Evolutionary conservation across 106 monocot genomes (phyloP).

Genomic region (Apostasia shenzhenica): DNA sequence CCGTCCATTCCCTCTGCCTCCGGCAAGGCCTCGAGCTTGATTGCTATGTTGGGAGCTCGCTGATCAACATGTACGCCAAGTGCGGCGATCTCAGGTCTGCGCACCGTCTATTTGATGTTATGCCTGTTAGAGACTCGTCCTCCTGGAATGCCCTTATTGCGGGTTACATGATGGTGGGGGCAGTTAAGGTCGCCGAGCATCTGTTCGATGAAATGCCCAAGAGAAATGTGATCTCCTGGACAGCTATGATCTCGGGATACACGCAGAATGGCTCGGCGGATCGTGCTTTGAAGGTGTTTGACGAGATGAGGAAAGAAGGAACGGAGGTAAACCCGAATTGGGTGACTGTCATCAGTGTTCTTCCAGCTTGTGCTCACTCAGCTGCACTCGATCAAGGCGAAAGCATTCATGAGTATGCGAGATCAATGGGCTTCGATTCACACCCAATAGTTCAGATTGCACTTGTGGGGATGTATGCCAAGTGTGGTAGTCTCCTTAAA

Average conservation of each 20-base stretch:
- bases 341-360: slow-evolving; percentile 48
- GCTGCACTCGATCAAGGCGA: slow-evolving; percentile 35
- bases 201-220: slow-evolving; percentile 31
- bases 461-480: slow-evolving; percentile 61
- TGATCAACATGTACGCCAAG: slow-evolving; percentile 36
- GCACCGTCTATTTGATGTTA: slow-evolving; percentile 28
- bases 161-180: slow-evolving; percentile 41
- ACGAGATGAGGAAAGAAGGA: slow-evolving; percentile 34
- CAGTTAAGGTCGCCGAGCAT: slow-evolving; percentile 17
- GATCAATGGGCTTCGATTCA: slow-evolving; percentile 8
- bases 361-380: slow-evolving; percentile 41
- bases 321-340: slow-evolving; percentile 32
- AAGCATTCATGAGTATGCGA: slow-evolving; percentile 46
- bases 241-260: slow-evolving; percentile 59
- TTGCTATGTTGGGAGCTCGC: slow-evolving; percentile 43
- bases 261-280: slow-evolving; percentile 37
- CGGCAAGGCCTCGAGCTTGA: slow-evolving; percentile 31
- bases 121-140: slow-evolving; percentile 38
- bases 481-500: slow-evolving; percentile 53
- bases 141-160: slow-evolving; percentile 56
- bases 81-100: slow-evolving; percentile 37
- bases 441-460: slow-evolving; percentile 37
- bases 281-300: slow-evolving; percentile 30
- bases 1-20: slow-evolving; percentile 28
- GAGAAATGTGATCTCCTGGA: slow-evolving; percentile 75